A percentile compares a stretch with the other conserved stretches of the same genome.
Conservation (phyloP, 1,284 basidiomycete species). For the Earliella scabrosa region DNA sequence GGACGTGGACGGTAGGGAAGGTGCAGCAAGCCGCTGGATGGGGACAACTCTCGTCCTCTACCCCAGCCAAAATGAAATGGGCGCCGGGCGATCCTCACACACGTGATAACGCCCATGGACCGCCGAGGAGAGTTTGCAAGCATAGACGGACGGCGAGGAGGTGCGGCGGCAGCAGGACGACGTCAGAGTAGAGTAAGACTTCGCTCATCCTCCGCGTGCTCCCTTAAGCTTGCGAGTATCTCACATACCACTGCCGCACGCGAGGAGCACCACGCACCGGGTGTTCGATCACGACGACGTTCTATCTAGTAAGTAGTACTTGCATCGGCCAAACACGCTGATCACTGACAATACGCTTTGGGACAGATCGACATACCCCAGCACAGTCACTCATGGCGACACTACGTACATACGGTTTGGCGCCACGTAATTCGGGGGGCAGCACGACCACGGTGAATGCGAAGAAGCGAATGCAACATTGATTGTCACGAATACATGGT, state of each 20-base stretch:
- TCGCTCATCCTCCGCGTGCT: background rate
- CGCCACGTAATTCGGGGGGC: too few species aligned
- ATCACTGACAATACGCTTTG: background rate
- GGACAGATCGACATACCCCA: background rate
- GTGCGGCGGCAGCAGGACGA: background rate
- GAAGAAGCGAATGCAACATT: background rate
- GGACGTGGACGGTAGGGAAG: background rate
- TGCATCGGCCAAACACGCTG: background rate
- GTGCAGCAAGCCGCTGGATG: constrained; percentile 15
- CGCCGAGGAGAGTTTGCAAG: background rate
- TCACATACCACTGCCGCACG: too few species aligned
- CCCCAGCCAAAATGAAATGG: constrained; percentile 15
- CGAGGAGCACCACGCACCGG: background rate
- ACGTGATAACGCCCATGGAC: constrained; percentile 17
- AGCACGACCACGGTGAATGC: background rate
- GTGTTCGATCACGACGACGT: too few species aligned
- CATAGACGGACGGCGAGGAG: background rate
- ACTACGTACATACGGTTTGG: too few species aligned
- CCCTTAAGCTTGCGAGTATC: background rate
- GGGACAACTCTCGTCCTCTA: constrained; percentile 18
- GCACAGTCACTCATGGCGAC: background rate
- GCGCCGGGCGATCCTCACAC: constrained; percentile 10
- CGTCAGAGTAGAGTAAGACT: constrained; percentile 8
- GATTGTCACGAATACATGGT: constrained; percentile 9
- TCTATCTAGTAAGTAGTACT: too few species aligned